These are phyloP conservation scores for Hyparrhenia diplandra DNA, from an alignment of 176 grass and related monocot genomes.

Conservation along the genomic window DNA sequence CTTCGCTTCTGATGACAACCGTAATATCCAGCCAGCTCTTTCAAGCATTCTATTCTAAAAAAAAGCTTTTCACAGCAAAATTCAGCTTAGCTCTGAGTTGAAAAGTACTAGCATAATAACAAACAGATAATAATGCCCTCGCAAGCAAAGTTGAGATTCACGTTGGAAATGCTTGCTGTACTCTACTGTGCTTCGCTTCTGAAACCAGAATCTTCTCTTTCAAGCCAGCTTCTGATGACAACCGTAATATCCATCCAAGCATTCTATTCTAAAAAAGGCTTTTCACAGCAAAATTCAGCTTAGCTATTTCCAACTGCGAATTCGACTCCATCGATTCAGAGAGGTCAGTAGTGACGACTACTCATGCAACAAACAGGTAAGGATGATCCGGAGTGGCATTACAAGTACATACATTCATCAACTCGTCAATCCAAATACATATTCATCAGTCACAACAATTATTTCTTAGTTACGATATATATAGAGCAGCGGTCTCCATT, in stretches of 20 bases:
- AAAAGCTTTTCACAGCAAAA: neutral
- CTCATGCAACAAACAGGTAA: neutral
- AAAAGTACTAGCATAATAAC: too few relatives aligned
- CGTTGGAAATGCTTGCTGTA: too few relatives aligned
- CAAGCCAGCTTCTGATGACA: too few relatives aligned
- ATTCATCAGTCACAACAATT: neutral
- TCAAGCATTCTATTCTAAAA: neutral
- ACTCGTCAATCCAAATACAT: neutral
- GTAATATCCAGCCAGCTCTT: neutral
- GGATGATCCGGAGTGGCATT: neutral
- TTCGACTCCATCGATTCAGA: neutral
- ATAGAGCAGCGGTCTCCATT: neutral
- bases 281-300: too few relatives aligned
- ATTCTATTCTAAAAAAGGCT: too few relatives aligned
- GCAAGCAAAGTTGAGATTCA: too few relatives aligned
- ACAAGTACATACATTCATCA: neutral
- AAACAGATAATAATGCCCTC: too few relatives aligned
- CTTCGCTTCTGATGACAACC: neutral
- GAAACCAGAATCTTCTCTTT: too few relatives aligned
- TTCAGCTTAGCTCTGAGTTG: too few relatives aligned
- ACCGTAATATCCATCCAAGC: too few relatives aligned
- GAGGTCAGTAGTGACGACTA: neutral
- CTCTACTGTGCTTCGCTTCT: too few relatives aligned
- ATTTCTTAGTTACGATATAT: conserved; percentile 9
- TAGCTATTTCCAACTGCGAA: neutral